Evolutionary conservation across 2,329 filamentous ascomycete species (phyloP).

Genomic region (Aspergillus sp.): DNA sequence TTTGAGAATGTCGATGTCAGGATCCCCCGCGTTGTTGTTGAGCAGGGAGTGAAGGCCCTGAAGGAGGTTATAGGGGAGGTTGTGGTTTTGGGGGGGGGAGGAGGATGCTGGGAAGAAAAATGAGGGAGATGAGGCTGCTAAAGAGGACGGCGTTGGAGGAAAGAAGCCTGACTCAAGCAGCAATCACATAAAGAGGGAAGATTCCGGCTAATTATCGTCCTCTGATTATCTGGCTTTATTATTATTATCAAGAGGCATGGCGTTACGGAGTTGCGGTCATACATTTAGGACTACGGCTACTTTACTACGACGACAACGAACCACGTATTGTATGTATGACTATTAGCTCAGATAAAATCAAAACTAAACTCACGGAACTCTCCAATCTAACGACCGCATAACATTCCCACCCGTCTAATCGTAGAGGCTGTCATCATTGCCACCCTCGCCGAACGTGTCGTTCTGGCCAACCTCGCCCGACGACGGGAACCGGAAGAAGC

Average conservation of each 20-base stretch:
- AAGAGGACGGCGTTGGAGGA: neutral
- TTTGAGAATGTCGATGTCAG: constrained; percentile 37
- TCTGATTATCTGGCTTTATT: too few species aligned
- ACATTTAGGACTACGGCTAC: too few species aligned
- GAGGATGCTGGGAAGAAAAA: constrained; percentile 4
- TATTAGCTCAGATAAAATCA: constrained; percentile 26
- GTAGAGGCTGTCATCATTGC: constrained; percentile 94
- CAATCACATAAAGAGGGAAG: too few species aligned
- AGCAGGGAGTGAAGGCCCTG: constrained; percentile 42
- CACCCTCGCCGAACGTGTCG: constrained; percentile 67
- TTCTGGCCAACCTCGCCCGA: constrained; percentile 47
- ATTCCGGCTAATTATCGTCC: too few species aligned
- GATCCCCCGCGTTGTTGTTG: constrained; percentile 41
- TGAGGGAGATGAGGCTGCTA: constrained; percentile 5
- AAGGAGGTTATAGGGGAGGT: constrained; percentile 44
- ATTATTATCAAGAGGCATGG: too few species aligned
- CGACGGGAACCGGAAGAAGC: constrained; percentile 93
- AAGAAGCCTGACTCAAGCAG: too few species aligned
- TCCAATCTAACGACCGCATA: too few species aligned
- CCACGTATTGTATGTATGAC: constrained; percentile 16
- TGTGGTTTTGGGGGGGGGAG: constrained; percentile 37
- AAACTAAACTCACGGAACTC: constrained; percentile 40
- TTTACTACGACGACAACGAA: too few species aligned
- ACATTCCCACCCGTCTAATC: too few species aligned
- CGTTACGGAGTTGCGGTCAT: too few species aligned